Evolutionary conservation across 306 rosid genomes (phyloP), one percentile per base, ranked within the genome.

Genomic region (Ziziphus jujuba): DNA sequence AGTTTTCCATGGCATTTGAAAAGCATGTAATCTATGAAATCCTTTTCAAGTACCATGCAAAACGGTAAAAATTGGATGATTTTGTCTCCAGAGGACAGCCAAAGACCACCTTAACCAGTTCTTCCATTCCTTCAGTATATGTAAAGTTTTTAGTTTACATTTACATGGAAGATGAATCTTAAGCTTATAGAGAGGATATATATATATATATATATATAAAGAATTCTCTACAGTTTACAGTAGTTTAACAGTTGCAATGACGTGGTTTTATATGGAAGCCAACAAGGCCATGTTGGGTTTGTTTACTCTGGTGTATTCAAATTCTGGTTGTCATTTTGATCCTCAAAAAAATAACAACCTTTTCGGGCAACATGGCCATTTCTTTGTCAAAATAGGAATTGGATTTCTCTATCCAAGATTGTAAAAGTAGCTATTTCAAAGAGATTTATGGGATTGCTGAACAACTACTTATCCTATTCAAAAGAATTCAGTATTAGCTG

Each of bases 1-100:
- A 24, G 60, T 55, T 76, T 61, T 66, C 59, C 57, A 51, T 78
- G 53, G 75, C 70, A 59, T 34, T 45, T 40, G 69, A 53, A 75
- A 69, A 28, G 33, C 33, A 28, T 28, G 4, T 4, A 28, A 28
- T 28, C 33, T 28, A 75, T 56, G 60, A 4, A 25, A 28, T 62
- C 23, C 69, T 36, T 20, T 59, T 67, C 52, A 25, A 65, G 38
- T 48, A 38, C 56, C 61, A 48, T 70, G 67, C 12, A 38, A 17
- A 77, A 55, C 61, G 31, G 48, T n/a, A 8, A 40, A 8, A 40
- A 35, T 66, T 14, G 5, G 28, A 56, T 56, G 65, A 25, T 17
- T 67, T 51, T 3, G 17, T 43, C 50, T 44, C 28, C 69, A 12
- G 3, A 14, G 53, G 50, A 58, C 56, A 12, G 33, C 59, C 47